Conservation (phyloP, 2,329 filamentous ascomycete species). For the Domatiomyces globalis region DNA sequence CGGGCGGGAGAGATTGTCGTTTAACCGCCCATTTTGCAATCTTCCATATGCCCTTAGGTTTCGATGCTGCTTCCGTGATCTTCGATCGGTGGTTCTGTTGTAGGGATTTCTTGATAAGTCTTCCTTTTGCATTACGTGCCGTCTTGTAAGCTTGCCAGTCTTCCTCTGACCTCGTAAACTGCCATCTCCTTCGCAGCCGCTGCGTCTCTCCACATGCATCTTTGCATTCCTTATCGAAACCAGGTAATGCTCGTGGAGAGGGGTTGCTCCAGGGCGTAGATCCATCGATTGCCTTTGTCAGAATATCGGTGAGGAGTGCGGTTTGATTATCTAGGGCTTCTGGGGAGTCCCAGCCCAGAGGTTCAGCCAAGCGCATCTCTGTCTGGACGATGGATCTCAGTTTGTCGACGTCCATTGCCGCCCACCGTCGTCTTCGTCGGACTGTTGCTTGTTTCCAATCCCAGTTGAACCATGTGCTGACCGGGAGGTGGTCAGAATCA, state of each 20-base stretch:
- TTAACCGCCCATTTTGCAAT: conserved; percentile 20
- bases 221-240: conserved; percentile 17
- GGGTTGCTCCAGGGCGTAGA: conserved; percentile 20
- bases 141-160: conserved; percentile 7
- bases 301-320: conserved; percentile 12
- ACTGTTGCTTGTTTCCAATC: conserved; percentile 9
- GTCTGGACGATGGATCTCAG: conserved; percentile 10
- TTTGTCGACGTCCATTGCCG: conserved; percentile 8
- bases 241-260: conserved; percentile 14
- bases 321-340: conserved; percentile 12
- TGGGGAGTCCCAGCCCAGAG: conserved; percentile 6
- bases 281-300: conserved; percentile 14
- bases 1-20: conserved; percentile 5
- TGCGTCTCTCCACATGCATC: conserved; percentile 1
- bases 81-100: conserved; percentile 12
- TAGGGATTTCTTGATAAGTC: conserved; percentile 14
- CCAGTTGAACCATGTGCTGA: conserved; percentile 15
- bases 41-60: conserved; percentile 16
- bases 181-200: conserved; percentile 1
- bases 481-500: conserved; percentile 20
- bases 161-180: neutral
- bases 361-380: conserved; percentile 1
- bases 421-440: conserved; percentile 9
- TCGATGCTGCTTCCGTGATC: conserved; percentile 17
- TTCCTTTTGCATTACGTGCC: conserved; percentile 19